Conservation (phyloP, 768 basidiomycete species). For the Trametes punicea region DNA sequence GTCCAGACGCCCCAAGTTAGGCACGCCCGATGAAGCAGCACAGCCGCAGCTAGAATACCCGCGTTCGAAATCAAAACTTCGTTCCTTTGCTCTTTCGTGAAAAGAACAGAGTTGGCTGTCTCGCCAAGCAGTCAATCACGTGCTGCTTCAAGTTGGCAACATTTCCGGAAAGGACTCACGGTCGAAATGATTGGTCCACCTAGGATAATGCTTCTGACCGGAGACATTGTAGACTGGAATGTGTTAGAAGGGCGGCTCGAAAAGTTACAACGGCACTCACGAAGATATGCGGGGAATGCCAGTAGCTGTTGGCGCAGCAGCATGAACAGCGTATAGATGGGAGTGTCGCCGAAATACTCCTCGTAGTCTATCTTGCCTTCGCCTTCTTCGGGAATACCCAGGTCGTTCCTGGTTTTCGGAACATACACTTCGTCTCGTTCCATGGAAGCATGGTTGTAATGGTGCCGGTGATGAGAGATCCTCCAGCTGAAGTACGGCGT, state of each 20-base stretch:
- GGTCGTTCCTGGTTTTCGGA: slow-evolving; percentile 55
- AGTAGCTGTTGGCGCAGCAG: slow-evolving; percentile 55
- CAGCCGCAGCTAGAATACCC: slow-evolving; percentile 50
- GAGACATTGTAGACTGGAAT: slow-evolving; percentile 57
- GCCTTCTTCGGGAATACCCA: slow-evolving; percentile 43
- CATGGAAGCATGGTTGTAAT: slow-evolving; percentile 70
- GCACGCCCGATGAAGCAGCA: slow-evolving; percentile 36
- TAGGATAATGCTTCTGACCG: slow-evolving; percentile 55
- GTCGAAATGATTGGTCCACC: slow-evolving; percentile 66
- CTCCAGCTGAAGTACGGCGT: slow-evolving; percentile 67
- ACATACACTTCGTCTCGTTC: slow-evolving; percentile 76
- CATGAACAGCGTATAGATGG: slow-evolving; percentile 54
- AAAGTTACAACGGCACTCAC: too few species aligned
- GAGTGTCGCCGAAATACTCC: slow-evolving; percentile 57
- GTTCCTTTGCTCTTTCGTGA: slow-evolving; percentile 48
- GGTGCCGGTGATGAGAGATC: slow-evolving; percentile 67
- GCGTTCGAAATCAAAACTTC: slow-evolving; percentile 56
- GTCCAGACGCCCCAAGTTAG: slow-evolving; percentile 36
- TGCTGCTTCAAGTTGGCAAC: too few species aligned
- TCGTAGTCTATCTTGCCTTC: slow-evolving; percentile 44
- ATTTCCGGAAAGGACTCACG: slow-evolving; percentile 38
- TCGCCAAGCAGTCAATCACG: too few species aligned
- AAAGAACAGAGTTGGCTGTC: slow-evolving; percentile 57
- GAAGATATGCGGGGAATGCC: slow-evolving; percentile 59
- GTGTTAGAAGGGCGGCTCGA: not conserved